Conservation (phyloP, 768 basidiomycete species). For the Termitomyces sp. region DNA sequence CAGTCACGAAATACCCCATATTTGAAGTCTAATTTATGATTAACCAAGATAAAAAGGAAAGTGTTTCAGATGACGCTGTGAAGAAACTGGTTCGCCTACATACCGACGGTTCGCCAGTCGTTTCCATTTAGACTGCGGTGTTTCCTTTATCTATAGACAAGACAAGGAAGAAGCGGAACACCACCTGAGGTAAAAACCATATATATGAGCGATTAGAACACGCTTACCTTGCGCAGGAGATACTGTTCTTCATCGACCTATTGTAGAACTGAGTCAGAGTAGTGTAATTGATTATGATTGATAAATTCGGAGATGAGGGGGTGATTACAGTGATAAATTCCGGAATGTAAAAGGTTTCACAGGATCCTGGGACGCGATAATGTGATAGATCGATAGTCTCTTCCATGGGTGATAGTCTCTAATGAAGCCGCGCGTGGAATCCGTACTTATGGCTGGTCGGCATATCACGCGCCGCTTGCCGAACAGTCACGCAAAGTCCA, state of each 20-base stretch:
- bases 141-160: conserved; percentile 58
- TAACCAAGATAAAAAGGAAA: neutral
- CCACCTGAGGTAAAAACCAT: neutral
- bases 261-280: neutral
- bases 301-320: conserved; percentile 1
- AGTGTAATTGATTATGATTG: neutral
- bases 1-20: conserved; percentile 51
- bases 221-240: conserved; percentile 67
- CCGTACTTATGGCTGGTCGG: neutral
- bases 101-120: conserved; percentile 65
- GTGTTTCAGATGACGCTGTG: neutral
- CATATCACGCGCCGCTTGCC: neutral
- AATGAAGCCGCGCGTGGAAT: neutral
- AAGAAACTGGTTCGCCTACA: conserved; percentile 16
- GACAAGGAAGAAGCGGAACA: neutral
- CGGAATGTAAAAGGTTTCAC: conserved; percentile 63
- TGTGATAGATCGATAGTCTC: conserved; percentile 15
- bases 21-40: conserved; percentile 46
- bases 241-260: conserved; percentile 69
- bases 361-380: conserved; percentile 27
- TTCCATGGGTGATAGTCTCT: neutral
- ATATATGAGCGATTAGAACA: neutral
- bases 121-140: conserved; percentile 82
- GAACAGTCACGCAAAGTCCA: neutral
- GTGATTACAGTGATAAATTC: conserved; percentile 56